Conservation (phyloP, 164 flowering plant species). For the Dillenia suffruticosa region DNA sequence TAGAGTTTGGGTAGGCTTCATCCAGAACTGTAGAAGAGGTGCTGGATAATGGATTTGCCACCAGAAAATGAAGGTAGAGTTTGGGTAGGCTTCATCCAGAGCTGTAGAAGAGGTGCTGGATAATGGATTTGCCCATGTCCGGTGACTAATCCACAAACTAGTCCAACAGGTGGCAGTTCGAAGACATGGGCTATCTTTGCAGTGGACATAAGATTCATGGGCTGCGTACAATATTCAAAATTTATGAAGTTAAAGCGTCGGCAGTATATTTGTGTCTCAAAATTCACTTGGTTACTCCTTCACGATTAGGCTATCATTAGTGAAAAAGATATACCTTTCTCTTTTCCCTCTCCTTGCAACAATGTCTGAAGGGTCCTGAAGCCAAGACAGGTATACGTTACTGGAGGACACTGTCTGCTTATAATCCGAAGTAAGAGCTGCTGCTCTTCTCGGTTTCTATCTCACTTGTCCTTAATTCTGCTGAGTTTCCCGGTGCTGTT, state of each 20-base stretch:
- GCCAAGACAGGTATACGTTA: conserved; percentile 73
- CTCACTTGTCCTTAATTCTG: conserved; percentile 29
- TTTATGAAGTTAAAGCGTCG: no score
- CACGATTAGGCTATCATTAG: no score
- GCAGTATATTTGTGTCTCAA: no score
- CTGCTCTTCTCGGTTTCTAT: conserved; percentile 33
- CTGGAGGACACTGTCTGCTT: conserved; percentile 76
- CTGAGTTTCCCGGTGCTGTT: conserved; percentile 27
- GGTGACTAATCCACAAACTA: conserved; percentile 28
- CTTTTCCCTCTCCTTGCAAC: conserved; percentile 46
- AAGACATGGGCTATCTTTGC: conserved; percentile 50
- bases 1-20: conserved; percentile 32
- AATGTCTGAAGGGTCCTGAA: conserved; percentile 59
- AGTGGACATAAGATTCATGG: conserved; percentile 13
- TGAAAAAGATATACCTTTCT: conserved; percentile 37
- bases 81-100: conserved; percentile 45
- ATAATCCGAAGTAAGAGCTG: conserved; percentile 40
- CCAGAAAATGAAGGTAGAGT: conserved; percentile 51
- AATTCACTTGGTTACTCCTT: no score
- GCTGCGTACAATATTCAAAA: conserved; percentile 16
- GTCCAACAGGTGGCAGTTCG: conserved; percentile 62
- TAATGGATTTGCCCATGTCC: conserved; percentile 37
- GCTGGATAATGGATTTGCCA: conserved; percentile 52
- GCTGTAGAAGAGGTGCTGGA: conserved; percentile 55
- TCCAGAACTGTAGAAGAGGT: conserved; percentile 57